Base-by-base conservation (phyloP, 2,329 filamentous ascomycete genomes). In the Claviceps purpurea region DNA sequence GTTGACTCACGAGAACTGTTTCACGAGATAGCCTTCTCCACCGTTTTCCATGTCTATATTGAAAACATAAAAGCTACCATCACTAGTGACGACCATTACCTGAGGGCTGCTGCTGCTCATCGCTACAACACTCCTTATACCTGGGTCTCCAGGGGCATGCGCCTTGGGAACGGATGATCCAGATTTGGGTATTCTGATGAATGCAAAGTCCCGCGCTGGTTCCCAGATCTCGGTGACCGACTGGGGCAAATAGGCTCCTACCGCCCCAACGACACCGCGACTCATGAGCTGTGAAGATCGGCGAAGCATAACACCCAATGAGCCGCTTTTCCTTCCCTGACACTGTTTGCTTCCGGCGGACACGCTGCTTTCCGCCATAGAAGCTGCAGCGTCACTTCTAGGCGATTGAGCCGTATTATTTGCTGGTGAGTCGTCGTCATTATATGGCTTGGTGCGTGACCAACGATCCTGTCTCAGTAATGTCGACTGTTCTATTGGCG, bases 221-320 rank as follows among this genome's bases (percentile, higher is more conserved):
- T 98, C 93, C 90, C 90, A 97, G 77, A 97, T 96, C 68, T 97
- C 91, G 1, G 91, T 91, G 4, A 98, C 89, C 1, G 90, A 91
- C 62, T 87, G 87, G 0, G 93, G 93, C 2, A 98, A 74, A 65
- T 98, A 98, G 0, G 88, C 89, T 4, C 90, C 90, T 37, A 96
- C 85, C 7, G 89, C 89, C 5, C 88, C 87, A 18, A 88, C 91
- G 54, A 98, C 85, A 24, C 85, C 87, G 56, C 87, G 89, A 41
- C 89, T 87, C 67, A 97, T 91, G 53, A 91, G 87, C 64, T 97
- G 90, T 4, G 91, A 97, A 4, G 93, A 96, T 26, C 91, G 82
- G n/a, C 93, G 82, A 37, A 98, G 78, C 70, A 98, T 87, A 60
- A 85, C 94, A 63, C 91, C 85, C 60, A 97, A 82, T 0, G 88